These are phyloP conservation scores for Reutealis trisperma DNA, from an alignment of 345 rosid species.

Conservation along the genomic window DNA sequence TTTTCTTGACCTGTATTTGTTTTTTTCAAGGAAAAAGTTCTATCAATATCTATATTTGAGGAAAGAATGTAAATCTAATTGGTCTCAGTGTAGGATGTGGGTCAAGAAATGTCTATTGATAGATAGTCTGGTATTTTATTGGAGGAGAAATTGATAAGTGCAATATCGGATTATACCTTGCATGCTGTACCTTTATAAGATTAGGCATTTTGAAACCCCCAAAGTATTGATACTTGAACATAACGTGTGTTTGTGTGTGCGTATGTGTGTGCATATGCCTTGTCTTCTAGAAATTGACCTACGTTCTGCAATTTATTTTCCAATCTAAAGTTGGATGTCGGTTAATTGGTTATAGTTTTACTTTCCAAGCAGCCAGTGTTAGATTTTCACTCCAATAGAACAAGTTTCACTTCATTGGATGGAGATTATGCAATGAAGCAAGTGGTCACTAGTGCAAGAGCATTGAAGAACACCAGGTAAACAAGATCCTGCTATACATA, in stretches of 20 bases:
- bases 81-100: background rate
- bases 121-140: background rate
- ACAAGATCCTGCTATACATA: background rate
- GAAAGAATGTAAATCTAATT: background rate
- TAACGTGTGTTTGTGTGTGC: background rate
- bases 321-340: background rate
- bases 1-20: background rate
- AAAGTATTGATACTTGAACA: too few relatives aligned
- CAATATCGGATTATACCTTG: background rate
- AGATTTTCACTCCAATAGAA: constrained; percentile 59
- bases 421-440: constrained; percentile 54
- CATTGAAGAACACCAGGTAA: constrained; percentile 63
- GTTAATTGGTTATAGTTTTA: constrained; percentile 20
- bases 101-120: background rate
- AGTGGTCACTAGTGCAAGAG: constrained; percentile 35
- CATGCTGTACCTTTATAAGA: background rate
- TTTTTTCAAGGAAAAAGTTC: background rate
- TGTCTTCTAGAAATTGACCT: background rate
- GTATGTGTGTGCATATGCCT: background rate
- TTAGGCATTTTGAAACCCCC: too few relatives aligned
- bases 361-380: constrained; percentile 60
- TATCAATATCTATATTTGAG: background rate
- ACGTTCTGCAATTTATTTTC: background rate
- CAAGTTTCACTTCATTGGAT: constrained; percentile 37
- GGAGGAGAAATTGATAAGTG: background rate